A percentile compares a stretch with the other conserved stretches of the same genome.
phyloP scores from a whole-genome alignment of 495 filamentous ascomycete species.

The Halenospora varia region DNA sequence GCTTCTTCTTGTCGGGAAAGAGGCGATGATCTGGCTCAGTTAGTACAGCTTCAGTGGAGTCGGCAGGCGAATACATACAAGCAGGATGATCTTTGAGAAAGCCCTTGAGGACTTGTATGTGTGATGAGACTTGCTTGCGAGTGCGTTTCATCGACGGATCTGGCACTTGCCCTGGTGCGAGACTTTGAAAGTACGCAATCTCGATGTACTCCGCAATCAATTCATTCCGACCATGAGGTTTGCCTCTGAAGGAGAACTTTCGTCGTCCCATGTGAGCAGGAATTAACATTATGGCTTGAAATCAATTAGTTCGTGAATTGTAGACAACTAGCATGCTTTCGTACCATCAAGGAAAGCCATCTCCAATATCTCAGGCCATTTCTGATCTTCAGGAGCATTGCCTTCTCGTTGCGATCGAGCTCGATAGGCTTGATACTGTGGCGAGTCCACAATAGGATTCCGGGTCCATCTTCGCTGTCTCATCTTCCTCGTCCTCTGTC shows the following conservation, averaged over 20 bases:
- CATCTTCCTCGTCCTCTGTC: conserved; percentile 15
- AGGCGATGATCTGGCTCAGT: conserved; percentile 28
- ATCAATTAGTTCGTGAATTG: conserved; percentile 7
- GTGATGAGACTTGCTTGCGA: conserved; percentile 92
- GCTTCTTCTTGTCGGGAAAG: conserved; percentile 18
- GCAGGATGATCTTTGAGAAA: conserved; percentile 60
- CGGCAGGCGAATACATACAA: conserved; percentile 36
- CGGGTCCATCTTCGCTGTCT: conserved; percentile 18
- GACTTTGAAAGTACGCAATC: conserved; percentile 40
- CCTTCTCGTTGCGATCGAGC: conserved; percentile 57
- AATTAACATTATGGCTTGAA: conserved; percentile 70
- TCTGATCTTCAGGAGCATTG: conserved; percentile 20
- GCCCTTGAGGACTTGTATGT: conserved; percentile 93
- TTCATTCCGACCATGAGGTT: conserved; percentile 84
- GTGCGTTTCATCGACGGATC: conserved; percentile 48
- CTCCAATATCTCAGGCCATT: conserved; percentile 82
- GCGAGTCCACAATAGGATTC: conserved; percentile 48
- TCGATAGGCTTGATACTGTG: conserved; percentile 65
- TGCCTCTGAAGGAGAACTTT: conserved; percentile 69
- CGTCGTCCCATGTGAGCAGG: conserved; percentile 77
- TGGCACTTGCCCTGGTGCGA: conserved; percentile 30
- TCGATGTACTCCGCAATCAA: conserved; percentile 81
- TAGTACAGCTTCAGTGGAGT: conserved; percentile 23
- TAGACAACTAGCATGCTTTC: conserved; percentile 14
- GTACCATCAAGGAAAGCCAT: conserved; percentile 87